These are phyloP conservation scores for Simplicillium sp. DNA, from an alignment of 2,329 filamentous ascomycete species.

Conservation along the genomic window DNA sequence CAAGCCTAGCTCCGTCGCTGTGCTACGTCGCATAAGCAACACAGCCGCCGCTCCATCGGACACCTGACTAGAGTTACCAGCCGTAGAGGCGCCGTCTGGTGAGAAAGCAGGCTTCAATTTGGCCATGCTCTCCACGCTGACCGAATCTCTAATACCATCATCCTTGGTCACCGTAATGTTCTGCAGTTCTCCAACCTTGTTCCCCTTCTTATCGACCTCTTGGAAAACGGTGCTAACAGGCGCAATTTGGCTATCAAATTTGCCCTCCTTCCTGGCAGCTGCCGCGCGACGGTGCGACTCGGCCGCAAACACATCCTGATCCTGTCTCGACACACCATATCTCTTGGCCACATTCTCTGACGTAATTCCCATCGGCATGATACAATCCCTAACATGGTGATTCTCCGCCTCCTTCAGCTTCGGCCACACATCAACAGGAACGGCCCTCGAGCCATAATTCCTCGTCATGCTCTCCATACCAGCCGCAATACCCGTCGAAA, in stretches of 20 bases:
- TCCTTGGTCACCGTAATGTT: slow-evolving; percentile 63
- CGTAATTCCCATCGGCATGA: slow-evolving; percentile 91
- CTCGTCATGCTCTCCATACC: slow-evolving; percentile 96
- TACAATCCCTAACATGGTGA: slow-evolving; percentile 70
- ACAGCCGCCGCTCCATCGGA: slow-evolving; percentile 80
- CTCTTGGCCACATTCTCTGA: slow-evolving; percentile 78
- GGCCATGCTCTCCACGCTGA: slow-evolving; percentile 60
- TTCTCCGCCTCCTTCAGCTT: slow-evolving; percentile 53
- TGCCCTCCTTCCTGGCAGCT: slow-evolving; percentile 56
- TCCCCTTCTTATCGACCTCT: slow-evolving; percentile 52
- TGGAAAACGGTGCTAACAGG: slow-evolving; percentile 64
- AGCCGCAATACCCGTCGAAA: slow-evolving; percentile 68
- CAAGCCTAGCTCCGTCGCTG: slow-evolving; percentile 65
- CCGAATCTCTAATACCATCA: slow-evolving; percentile 68
- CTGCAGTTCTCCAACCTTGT: slow-evolving; percentile 44
- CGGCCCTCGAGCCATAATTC: slow-evolving; percentile 80
- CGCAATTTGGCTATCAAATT: slow-evolving; percentile 72
- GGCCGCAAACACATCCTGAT: slow-evolving; percentile 78
- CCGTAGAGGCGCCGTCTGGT: slow-evolving; percentile 65
- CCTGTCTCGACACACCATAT: slow-evolving; percentile 62
- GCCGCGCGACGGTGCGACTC: slow-evolving; percentile 66
- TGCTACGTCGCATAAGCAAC: slow-evolving; percentile 76
- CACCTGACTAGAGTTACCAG: slow-evolving; percentile 79
- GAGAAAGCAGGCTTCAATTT: slow-evolving; percentile 82
- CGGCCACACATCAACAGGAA: slow-evolving; percentile 74